phyloP scores from a whole-genome alignment of 2,329 filamentous ascomycete genomes.

The Clonostachys rhizophaga region DNA sequence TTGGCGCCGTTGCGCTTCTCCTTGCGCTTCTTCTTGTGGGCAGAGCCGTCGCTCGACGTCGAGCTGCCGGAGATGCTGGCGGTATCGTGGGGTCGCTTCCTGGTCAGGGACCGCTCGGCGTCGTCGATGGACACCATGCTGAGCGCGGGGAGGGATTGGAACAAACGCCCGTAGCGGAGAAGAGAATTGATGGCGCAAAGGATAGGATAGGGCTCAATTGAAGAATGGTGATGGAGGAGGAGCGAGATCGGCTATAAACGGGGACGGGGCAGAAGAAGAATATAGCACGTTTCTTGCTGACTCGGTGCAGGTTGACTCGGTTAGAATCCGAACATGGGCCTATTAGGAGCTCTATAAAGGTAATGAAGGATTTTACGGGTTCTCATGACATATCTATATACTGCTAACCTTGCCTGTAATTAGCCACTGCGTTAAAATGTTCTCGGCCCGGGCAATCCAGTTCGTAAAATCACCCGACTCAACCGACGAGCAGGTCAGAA shows the following conservation, averaged over 20 bases:
- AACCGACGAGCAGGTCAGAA: no score
- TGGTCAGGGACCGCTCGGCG: constrained; percentile 2
- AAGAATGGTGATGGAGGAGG: not conserved
- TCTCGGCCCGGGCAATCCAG: no score
- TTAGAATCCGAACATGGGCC: no score
- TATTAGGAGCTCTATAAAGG: no score
- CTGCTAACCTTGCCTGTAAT: no score
- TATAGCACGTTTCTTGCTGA: no score
- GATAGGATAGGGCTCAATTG: constrained; percentile 3
- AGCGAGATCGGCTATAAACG: not conserved
- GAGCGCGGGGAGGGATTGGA: not conserved
- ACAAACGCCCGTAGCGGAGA: not conserved
- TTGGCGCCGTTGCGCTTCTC: constrained; percentile 13
- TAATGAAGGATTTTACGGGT: no score
- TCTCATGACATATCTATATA: no score
- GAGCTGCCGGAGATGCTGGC: constrained; percentile 15
- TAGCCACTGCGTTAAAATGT: no score
- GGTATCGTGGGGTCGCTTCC: constrained; percentile 15
- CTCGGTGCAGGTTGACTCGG: no score
- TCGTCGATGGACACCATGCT: not conserved
- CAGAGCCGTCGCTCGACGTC: constrained; percentile 20
- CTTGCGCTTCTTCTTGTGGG: constrained; percentile 16
- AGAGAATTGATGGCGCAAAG: not conserved
- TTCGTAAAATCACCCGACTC: no score
- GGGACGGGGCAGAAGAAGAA: no score